Percentiles rank a stretch among this genome's conserved stretches.
Evolutionary conservation across 345 rosid genomes (phyloP).

Genomic region (Rhodamnia rubescens): DNA sequence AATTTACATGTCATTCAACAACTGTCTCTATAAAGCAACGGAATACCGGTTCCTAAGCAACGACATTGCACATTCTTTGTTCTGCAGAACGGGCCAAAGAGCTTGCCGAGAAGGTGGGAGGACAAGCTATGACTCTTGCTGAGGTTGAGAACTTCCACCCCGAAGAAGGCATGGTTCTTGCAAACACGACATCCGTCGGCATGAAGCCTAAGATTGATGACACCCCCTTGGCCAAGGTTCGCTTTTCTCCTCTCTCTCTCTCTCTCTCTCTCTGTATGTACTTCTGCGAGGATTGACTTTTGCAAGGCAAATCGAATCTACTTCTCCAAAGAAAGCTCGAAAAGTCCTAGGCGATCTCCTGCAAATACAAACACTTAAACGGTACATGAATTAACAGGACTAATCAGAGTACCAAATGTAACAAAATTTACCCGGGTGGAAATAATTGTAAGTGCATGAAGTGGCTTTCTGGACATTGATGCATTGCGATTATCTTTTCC

Average conservation of each 20-base stretch:
- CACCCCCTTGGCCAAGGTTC: slow-evolving; percentile 29
- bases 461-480: not conserved
- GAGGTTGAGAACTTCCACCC: slow-evolving; percentile 35
- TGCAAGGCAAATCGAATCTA: not conserved
- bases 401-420: not conserved
- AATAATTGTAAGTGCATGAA: not conserved
- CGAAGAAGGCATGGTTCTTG: slow-evolving; percentile 37
- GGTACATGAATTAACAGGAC: not conserved
- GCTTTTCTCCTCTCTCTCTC: not conserved
- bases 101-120: slow-evolving; percentile 31
- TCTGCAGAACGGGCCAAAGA: slow-evolving; percentile 25
- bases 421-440: not conserved
- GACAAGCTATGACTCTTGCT: slow-evolving; percentile 21
- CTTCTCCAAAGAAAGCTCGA: not conserved
- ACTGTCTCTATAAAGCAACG: not conserved
- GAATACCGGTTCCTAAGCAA: not conserved
- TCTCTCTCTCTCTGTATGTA: not conserved
- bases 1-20: not conserved
- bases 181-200: slow-evolving; percentile 37
- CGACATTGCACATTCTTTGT: not conserved
- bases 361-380: not conserved
- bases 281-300: not conserved
- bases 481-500: not conserved
- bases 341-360: not conserved
- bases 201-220: slow-evolving; percentile 25